A percentile compares a stretch with the other conserved stretches of the same genome.
These are phyloP conservation scores for Chaetomiaceae sp. DNA, from an alignment of 2,329 filamentous ascomycete genomes.

Conservation along the genomic window DNA sequence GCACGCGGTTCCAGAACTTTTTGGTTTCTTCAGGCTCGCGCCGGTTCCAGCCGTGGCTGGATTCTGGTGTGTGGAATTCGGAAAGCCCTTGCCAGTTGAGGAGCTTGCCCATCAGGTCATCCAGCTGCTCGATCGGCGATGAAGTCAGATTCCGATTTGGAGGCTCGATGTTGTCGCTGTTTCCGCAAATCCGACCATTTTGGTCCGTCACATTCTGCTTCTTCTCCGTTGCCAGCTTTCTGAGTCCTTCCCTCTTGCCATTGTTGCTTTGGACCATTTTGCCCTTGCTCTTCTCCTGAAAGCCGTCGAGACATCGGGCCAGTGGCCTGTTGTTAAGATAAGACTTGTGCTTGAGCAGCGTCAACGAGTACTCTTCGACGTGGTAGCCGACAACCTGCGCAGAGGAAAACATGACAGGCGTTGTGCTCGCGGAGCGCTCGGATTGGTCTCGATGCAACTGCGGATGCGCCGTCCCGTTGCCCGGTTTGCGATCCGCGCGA, in stretches of 20 bases:
- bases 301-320: conserved; percentile 27
- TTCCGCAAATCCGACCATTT: not conserved
- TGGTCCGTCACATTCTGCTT: not conserved
- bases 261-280: not conserved
- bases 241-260: not conserved
- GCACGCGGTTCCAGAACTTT: conserved; percentile 14
- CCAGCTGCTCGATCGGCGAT: not conserved
- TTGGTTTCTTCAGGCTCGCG: conserved; percentile 6
- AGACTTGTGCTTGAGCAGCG: conserved; percentile 29
- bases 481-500: too few relatives aligned
- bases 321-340: conserved; percentile 30
- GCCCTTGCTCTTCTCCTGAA: conserved; percentile 1
- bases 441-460: not conserved
- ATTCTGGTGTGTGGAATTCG: not conserved
- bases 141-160: not conserved
- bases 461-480: not conserved
- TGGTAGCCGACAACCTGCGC: not conserved
- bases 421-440: not conserved
- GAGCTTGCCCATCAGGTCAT: not conserved
- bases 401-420: not conserved
- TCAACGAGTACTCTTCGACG: conserved; percentile 30
- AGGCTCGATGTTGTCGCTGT: too few relatives aligned
- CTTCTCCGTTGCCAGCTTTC: not conserved
- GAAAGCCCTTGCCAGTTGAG: not conserved
- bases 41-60: not conserved